These are phyloP conservation scores for Tolypocladium guangdongense DNA, from an alignment of 2,329 filamentous ascomycete species.

Conservation along the genomic window DNA sequence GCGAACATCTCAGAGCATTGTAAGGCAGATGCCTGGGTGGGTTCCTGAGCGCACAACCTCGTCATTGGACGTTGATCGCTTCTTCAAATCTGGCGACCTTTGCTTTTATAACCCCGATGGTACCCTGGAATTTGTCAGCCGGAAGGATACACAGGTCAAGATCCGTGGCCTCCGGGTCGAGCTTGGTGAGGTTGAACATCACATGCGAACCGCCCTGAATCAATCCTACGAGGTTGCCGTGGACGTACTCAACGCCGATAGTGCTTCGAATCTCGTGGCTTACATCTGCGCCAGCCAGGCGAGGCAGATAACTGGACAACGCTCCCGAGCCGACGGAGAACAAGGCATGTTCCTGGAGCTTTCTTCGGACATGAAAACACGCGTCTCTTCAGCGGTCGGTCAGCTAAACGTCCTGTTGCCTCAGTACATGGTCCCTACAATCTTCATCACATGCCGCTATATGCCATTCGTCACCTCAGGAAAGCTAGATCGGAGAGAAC, in stretches of 20 bases:
- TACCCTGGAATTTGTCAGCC: conserved; percentile 6
- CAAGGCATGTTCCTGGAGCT: background rate
- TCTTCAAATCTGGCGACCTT: conserved; percentile 11
- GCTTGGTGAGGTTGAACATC: conserved; percentile 7
- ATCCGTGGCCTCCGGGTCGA: conserved; percentile 10
- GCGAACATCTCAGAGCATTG: too few species aligned
- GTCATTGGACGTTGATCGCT: background rate
- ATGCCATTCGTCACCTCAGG: conserved; percentile 8
- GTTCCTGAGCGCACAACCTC: background rate
- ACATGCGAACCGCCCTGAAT: background rate
- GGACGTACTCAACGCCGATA: background rate
- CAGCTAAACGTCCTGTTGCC: background rate
- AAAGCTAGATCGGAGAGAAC: conserved; percentile 7
- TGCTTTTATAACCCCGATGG: conserved; percentile 7
- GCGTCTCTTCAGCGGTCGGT: background rate
- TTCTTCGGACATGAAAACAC: background rate
- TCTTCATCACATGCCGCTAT: conserved; percentile 3
- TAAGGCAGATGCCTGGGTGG: background rate
- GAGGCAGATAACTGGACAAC: background rate
- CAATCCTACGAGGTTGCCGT: background rate
- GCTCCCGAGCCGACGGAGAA: background rate
- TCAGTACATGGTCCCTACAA: conserved; percentile 6
- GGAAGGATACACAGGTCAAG: conserved; percentile 6
- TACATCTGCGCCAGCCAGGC: background rate
- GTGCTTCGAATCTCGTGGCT: background rate